Evolutionary conservation across 2,329 filamentous ascomycete species (phyloP), one percentile per base, ranked within the genome.

Genomic region (Hypoxylon sp.): DNA sequence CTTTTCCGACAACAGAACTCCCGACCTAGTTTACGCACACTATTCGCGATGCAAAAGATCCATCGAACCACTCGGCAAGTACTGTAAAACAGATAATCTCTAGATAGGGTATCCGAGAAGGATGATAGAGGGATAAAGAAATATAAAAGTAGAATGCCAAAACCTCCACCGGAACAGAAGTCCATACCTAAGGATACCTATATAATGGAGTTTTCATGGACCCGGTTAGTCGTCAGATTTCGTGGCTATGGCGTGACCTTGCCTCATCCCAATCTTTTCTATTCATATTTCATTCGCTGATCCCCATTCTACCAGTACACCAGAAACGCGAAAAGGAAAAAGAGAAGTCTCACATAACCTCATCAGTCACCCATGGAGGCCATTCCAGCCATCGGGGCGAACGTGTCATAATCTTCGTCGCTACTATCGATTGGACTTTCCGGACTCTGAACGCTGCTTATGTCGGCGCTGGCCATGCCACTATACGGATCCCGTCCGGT

Each of bases 381-480:
- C 71, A 78, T 74, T 2, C 77, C 78, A 6, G 75, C 71, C 56
- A 74, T 78, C 2, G 77, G 76, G 4, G 76, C 78, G 63, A 79
- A 80, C 12, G 75, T 79, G 5, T 85, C 84, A 66, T 87, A 86
- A 78, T 86, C 84, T 41, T 88, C 86, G 54, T 87, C 86, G 60
- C 83, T 87, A 67, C 82, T 86, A 47, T 84, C 84, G 34, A 80
- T 82, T 30, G 78, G 79, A 54, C 81, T 83, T 61, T 78, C 77
- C 7, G 85, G 85, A 59, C 86, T 88, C 60, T 86, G 84, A 37
- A 81, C 80, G 2, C 80, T 81, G 71, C 83, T 87, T 21, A 80
- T 80, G 61, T 86, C 84, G 8, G 79, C 79, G 62, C 83, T 85
- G 45, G 78, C 76, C 29, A 83, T 71, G 12, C 80, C 82, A 71